Percentiles rank a stretch among this genome's conserved stretches.
Conservation (phyloP, 495 filamentous ascomycete species). For the Lasiosphaeria ovina region DNA sequence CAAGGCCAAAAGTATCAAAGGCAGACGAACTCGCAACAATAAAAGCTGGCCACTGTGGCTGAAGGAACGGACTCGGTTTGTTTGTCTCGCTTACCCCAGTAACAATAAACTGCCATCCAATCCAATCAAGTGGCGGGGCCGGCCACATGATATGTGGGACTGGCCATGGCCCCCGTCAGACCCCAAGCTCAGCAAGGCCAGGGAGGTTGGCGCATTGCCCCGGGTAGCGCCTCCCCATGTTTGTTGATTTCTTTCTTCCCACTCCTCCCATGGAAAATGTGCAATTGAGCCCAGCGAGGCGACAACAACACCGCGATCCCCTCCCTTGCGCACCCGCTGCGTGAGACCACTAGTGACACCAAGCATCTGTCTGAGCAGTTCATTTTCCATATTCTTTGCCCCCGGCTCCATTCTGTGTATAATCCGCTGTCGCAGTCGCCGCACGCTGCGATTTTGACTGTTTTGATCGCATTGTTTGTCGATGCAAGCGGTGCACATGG, state of each 20-base stretch:
- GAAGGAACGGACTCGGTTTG: constrained; percentile 9
- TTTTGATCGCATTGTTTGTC: constrained; percentile 26
- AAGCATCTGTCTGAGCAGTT: constrained; percentile 9
- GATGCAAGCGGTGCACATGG: constrained; percentile 28
- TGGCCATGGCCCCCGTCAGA: constrained; percentile 22
- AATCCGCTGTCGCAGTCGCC: constrained; percentile 18
- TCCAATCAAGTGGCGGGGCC: constrained; percentile 23
- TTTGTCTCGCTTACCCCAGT: constrained; percentile 9
- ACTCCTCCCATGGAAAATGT: constrained; percentile 23
- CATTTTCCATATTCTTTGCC: constrained; percentile 13
- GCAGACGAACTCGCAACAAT: not conserved
- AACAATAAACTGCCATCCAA: constrained; percentile 9
- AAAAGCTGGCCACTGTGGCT: too few relatives aligned
- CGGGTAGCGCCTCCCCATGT: constrained; percentile 30
- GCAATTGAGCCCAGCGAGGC: constrained; percentile 24
- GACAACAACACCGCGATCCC: constrained; percentile 17
- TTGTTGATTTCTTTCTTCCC: constrained; percentile 36
- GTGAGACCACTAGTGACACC: not conserved
- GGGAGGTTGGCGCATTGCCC: constrained; percentile 34
- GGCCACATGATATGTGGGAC: constrained; percentile 16
- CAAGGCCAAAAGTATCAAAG: not conserved
- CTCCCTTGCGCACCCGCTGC: constrained; percentile 16
- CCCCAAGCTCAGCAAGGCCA: constrained; percentile 8
- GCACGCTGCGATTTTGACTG: constrained; percentile 4
- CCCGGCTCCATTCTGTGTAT: not conserved